Evolutionary conservation across 768 basidiomycete species (phyloP).

Genomic region (Piloderma croceum): DNA sequence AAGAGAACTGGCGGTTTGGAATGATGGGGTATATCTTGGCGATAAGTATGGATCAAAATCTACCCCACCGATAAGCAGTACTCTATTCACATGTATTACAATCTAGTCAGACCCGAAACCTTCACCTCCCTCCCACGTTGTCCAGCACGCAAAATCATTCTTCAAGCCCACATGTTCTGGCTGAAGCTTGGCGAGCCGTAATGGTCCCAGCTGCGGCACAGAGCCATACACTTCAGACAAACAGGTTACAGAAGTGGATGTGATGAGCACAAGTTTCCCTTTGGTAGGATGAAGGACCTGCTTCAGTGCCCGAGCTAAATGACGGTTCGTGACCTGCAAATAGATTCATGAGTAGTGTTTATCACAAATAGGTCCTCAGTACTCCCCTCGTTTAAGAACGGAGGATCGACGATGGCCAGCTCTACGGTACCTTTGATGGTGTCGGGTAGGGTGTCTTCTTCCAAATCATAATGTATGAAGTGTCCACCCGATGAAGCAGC

Average conservation of each 20-base stretch:
- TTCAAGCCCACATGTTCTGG: conserved; percentile 34
- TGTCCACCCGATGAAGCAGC: conserved; percentile 26
- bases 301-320: conserved; percentile 32
- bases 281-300: conserved; percentile 34
- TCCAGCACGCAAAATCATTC: conserved; percentile 43
- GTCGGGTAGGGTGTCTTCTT: conserved; percentile 36
- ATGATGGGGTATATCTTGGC: no score
- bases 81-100: no score
- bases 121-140: conserved; percentile 37
- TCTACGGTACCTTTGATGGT: conserved; percentile 29
- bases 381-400: conserved; percentile 42
- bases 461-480: conserved; percentile 40
- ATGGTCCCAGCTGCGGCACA: conserved; percentile 32
- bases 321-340: conserved; percentile 28
- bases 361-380: background rate
- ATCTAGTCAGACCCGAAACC: no score
- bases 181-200: conserved; percentile 29
- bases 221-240: conserved; percentile 34
- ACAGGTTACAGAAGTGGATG: conserved; percentile 34
- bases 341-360: background rate
- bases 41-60: no score
- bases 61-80: no score
- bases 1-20: no score
- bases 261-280: conserved; percentile 35
- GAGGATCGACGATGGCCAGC: conserved; percentile 39